phyloP scores from a whole-genome alignment of 306 rosid genomes.

The Cajanus cajan region DNA sequence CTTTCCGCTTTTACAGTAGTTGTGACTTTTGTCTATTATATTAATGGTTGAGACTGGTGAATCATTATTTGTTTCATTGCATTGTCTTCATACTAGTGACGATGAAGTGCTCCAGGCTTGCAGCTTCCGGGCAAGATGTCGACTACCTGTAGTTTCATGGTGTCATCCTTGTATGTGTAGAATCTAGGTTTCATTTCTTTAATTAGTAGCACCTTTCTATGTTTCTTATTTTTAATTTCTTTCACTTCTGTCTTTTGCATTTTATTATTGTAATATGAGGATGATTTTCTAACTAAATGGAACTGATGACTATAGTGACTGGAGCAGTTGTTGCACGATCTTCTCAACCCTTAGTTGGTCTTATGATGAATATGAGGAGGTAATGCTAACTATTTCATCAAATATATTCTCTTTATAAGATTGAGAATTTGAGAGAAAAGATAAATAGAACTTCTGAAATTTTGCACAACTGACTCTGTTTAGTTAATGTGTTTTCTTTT shows the following conservation, averaged over 20 bases:
- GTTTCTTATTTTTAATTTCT: constrained; percentile 22
- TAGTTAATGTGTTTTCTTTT: neutral
- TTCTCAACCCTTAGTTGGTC: constrained; percentile 95
- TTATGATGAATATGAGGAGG: constrained; percentile 99
- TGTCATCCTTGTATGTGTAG: constrained; percentile 69
- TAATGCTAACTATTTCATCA: constrained; percentile 41
- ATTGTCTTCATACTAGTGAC: constrained; percentile 62
- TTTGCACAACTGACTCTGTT: neutral
- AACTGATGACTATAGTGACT: constrained; percentile 50
- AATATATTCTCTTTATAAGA: neutral
- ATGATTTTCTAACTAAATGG: constrained; percentile 27
- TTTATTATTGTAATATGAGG: constrained; percentile 10
- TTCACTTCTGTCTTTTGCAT: constrained; percentile 21
- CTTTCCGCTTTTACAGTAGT: constrained; percentile 14
- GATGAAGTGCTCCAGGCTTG: constrained; percentile 86
- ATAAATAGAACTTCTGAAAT: no score
- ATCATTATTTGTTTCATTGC: constrained; percentile 14
- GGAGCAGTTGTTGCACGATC: constrained; percentile 99
- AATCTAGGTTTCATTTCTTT: constrained; percentile 2
- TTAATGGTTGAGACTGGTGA: constrained; percentile 27
- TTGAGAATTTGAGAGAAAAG: no score
- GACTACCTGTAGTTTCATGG: constrained; percentile 95
- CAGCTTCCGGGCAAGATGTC: constrained; percentile 82
- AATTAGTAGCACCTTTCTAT: constrained; percentile 12
- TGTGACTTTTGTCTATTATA: constrained; percentile 15